These are phyloP conservation scores for Graphilbum fragrans DNA, from an alignment of 2,329 filamentous ascomycete genomes.

Conservation along the genomic window DNA sequence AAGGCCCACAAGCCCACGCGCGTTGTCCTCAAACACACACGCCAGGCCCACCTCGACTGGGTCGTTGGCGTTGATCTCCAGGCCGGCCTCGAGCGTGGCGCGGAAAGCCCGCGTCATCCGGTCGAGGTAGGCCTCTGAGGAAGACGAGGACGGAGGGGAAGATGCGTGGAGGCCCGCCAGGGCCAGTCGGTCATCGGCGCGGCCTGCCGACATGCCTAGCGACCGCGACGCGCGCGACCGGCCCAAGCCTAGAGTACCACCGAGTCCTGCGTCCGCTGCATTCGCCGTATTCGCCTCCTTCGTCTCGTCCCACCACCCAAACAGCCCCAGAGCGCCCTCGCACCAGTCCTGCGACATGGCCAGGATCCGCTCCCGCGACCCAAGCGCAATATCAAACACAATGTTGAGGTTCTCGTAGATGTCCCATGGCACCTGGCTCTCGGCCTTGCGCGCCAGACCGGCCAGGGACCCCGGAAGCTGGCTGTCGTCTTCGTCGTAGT, in stretches of 20 bases:
- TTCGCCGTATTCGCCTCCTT: slow-evolving; percentile 32
- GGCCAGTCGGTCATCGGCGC: not conserved
- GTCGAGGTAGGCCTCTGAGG: slow-evolving; percentile 43
- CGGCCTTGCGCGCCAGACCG: slow-evolving; percentile 61
- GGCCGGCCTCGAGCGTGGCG: slow-evolving; percentile 54
- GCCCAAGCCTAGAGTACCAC: no score
- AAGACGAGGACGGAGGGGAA: no score
- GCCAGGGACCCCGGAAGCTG: slow-evolving; percentile 35
- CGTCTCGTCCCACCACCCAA: slow-evolving; percentile 81
- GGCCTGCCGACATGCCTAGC: not conserved
- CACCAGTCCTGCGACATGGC: slow-evolving; percentile 80
- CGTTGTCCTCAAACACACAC: slow-evolving; percentile 70
- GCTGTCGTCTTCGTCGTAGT: slow-evolving; percentile 12
- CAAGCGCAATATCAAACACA: slow-evolving; percentile 71
- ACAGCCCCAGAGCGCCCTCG: slow-evolving; percentile 71
- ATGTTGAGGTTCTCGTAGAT: slow-evolving; percentile 76
- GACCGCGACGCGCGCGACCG: slow-evolving; percentile 8
- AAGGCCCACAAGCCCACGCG: slow-evolving; percentile 62
- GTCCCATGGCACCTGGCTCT: slow-evolving; percentile 79
- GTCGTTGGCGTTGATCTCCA: slow-evolving; percentile 65
- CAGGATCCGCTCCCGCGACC: slow-evolving; percentile 63
- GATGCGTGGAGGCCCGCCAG: no score
- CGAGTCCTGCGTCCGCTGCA: slow-evolving; percentile 19
- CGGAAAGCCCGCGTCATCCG: slow-evolving; percentile 62
- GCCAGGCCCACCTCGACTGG: slow-evolving; percentile 71